Conservation (phyloP, 2,329 filamentous ascomycete genomes). For the Penicillium janthinellum region DNA sequence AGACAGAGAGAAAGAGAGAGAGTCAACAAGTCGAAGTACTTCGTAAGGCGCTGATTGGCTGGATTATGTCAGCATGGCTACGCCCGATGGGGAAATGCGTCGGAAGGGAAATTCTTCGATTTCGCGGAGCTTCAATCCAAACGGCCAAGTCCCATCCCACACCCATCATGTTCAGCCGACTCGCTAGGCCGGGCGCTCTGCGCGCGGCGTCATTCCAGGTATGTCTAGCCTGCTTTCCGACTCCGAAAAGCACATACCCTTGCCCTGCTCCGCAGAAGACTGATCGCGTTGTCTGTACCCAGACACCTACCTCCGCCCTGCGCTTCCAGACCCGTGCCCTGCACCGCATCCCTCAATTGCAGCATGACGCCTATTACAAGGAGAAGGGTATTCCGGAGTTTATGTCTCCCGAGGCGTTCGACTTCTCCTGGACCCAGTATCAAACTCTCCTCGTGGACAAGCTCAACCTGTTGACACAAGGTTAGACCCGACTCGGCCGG, state of each 20-base stretch:
- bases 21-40: slow-evolving; percentile 20
- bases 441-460: slow-evolving; percentile 72
- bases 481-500: slow-evolving; percentile 52
- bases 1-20: slow-evolving; percentile 2
- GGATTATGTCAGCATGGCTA: slow-evolving; percentile 29
- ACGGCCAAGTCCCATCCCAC: slow-evolving; percentile 17
- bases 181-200: slow-evolving; percentile 47
- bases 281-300: slow-evolving; percentile 19
- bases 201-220: slow-evolving; percentile 45
- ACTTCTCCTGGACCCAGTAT: slow-evolving; percentile 80
- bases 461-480: slow-evolving; percentile 72
- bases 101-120: slow-evolving; percentile 41
- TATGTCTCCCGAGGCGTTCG: slow-evolving; percentile 68
- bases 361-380: slow-evolving; percentile 48
- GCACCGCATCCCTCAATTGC: slow-evolving; percentile 54
- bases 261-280: slow-evolving; percentile 20
- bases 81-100: slow-evolving; percentile 27
- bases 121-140: slow-evolving; percentile 21
- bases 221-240: slow-evolving; percentile 14
- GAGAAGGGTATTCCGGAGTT: slow-evolving; percentile 67
- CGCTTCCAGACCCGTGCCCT: slow-evolving; percentile 40
- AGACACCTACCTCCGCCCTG: slow-evolving; percentile 41
- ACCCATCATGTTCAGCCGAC: slow-evolving; percentile 46
- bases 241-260: background rate
- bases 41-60: slow-evolving; percentile 28